Evolutionary conservation across 108 stramenopile genomes (phyloP).

Genomic region (Fistulifera pelliculosa): DNA sequence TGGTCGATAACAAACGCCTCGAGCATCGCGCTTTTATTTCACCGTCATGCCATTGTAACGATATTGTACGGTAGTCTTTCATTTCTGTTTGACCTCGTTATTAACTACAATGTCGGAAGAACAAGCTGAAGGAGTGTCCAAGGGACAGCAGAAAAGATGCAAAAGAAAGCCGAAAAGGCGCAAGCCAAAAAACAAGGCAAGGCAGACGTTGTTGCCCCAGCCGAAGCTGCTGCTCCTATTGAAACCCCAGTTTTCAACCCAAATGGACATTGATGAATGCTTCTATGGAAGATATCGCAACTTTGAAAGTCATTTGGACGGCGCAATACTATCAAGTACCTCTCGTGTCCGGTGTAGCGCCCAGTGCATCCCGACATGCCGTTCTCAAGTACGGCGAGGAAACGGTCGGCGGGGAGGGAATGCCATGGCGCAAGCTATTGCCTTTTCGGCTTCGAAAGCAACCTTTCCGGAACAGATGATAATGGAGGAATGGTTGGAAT

Average conservation of each 20-base stretch:
- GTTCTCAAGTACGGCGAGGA: constrained; percentile 32
- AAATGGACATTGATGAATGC: not conserved
- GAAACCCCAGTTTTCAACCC: not conserved
- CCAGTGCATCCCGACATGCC: constrained; percentile 1
- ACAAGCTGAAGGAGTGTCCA: constrained; percentile 54
- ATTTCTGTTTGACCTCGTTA: no score
- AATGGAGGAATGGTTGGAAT: constrained; percentile 80
- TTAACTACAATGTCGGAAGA: constrained; percentile 57
- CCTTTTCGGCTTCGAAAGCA: not conserved
- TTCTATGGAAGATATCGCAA: constrained; percentile 21
- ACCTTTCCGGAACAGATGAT: constrained; percentile 9
- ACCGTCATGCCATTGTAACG: no score
- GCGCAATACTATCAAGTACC: constrained; percentile 37
- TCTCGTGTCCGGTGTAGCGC: constrained; percentile 27
- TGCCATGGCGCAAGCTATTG: constrained; percentile 58
- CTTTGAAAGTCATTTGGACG: constrained; percentile 65
- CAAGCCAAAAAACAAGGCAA: constrained; percentile 1
- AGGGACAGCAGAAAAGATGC: constrained; percentile 63
- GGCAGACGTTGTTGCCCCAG: not conserved
- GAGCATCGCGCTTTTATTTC: no score
- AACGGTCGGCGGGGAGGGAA: constrained; percentile 71
- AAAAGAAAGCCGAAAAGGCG: constrained; percentile 52
- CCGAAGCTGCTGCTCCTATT: constrained; percentile 5
- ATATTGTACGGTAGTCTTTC: no score
- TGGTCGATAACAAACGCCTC: not conserved